Evolutionary conservation across 1,284 basidiomycete species (phyloP), one percentile per base, ranked within the genome.

Genomic region (Ceratobasidium sp.): DNA sequence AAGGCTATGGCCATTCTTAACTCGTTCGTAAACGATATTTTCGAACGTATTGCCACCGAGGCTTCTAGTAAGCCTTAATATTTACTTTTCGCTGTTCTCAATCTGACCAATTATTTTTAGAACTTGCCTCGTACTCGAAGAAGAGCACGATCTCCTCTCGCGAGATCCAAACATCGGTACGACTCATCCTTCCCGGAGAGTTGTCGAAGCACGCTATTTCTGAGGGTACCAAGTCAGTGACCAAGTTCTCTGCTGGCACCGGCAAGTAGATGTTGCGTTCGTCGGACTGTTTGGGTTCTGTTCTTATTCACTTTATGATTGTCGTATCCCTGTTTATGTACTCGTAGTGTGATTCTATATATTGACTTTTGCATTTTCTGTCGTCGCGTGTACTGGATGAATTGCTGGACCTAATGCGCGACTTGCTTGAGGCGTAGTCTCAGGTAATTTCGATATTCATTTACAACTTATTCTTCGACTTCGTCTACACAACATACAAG

Each of bases 1-100:
- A 98, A 97, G 89, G 96, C 96, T 57, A 98, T 98, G 96, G 91
- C 93, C 78, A 94, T 98, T 83, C 87, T 98, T 66, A 97, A 97
- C 90, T 95, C 93, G 77, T 96, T 96, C 80, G 94, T 96, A 83
- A 95, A 95, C 81, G 95, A 96, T 82, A 80, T 97, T 86, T 97
- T 97, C 81, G 96, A 97, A 87, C 93, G 95, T 69, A 96, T 97
- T 82, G 96, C 96, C 15, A 91, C 90, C 57, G 96, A 98, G 85
- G 95, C 94, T 17, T 94, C 93, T 81, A 95, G 90, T 78, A 57
- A n/a, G 79, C 62, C 15, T 13, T 40, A 33, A 4, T 26, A 40
- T 38, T 28, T 42, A 3, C 0, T 46, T 9, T 71, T 42, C 44
- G 0, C 23, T 42, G 20, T n/a, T 50, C 5, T 2, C 17, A 1